These are phyloP conservation scores for Botrytis medusae DNA, from an alignment of 2,329 filamentous ascomycete species.

Conservation along the genomic window DNA sequence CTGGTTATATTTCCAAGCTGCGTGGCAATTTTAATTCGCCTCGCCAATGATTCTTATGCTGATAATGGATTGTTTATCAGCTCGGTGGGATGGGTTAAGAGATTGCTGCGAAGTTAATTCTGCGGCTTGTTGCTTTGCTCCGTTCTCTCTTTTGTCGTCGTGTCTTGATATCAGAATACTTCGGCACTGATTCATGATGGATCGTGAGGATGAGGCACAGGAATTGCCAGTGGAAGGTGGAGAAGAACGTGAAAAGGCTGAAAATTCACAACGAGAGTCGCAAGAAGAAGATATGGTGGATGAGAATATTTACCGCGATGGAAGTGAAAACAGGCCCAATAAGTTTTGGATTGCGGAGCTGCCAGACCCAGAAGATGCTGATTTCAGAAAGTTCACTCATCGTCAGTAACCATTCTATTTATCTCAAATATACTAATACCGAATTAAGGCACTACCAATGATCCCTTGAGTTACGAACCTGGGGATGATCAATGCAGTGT, in stretches of 20 bases:
- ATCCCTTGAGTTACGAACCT: background rate
- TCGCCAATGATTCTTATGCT: background rate
- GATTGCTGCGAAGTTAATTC: background rate
- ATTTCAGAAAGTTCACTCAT: background rate
- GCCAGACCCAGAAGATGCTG: background rate
- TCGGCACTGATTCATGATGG: background rate
- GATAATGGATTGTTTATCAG: background rate
- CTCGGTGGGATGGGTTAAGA: background rate
- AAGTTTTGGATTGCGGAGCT: background rate
- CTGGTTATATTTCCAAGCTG: background rate
- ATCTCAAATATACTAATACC: background rate
- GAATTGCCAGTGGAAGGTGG: background rate
- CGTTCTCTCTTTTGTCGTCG: background rate
- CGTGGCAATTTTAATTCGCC: background rate
- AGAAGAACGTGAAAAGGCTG: background rate
- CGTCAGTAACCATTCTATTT: background rate
- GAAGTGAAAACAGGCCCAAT: background rate
- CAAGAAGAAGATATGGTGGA: background rate
- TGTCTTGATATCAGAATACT: background rate
- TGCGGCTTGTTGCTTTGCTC: background rate
- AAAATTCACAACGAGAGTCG: rapidly evolving
- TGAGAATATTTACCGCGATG: too few species aligned
- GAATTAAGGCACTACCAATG: background rate
- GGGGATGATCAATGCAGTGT: background rate
- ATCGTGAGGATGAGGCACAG: background rate